phyloP scores from a whole-genome alignment of 2,329 filamentous ascomycete species.

The Thielaviopsis populi region DNA sequence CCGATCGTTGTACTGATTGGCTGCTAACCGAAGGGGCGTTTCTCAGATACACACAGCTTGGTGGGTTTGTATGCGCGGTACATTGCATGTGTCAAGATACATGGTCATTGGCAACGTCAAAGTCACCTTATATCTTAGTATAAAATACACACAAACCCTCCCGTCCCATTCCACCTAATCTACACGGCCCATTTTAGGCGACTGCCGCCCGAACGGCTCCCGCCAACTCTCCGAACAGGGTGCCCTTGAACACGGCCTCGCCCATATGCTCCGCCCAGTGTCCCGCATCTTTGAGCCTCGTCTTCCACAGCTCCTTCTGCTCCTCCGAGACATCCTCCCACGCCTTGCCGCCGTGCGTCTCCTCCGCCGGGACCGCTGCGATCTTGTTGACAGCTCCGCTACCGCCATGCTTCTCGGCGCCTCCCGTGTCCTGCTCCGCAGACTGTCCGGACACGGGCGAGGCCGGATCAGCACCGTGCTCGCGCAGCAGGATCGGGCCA shows the following conservation, averaged over 20 bases:
- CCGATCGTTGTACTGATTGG: too few species aligned
- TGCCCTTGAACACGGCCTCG: slow-evolving; percentile 58
- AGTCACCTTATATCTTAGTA: too few species aligned
- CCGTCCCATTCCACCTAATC: too few species aligned
- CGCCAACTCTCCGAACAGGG: slow-evolving; percentile 61
- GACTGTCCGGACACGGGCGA: background rate
- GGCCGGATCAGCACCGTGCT: background rate
- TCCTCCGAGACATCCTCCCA: slow-evolving; percentile 57
- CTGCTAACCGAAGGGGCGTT: too few species aligned
- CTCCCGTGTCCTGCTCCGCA: background rate
- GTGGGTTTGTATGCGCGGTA: too few species aligned
- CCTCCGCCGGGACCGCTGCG: slow-evolving; percentile 30
- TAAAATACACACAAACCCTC: too few species aligned
- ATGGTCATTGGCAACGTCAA: too few species aligned
- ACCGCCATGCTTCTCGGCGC: background rate
- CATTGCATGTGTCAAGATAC: too few species aligned
- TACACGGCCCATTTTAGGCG: slow-evolving; percentile 21
- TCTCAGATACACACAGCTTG: too few species aligned
- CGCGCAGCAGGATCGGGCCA: slow-evolving; percentile 11
- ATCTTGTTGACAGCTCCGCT: background rate
- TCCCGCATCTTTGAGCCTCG: slow-evolving; percentile 51
- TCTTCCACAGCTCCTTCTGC: slow-evolving; percentile 54
- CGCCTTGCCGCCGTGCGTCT: slow-evolving; percentile 39
- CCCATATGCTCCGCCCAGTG: slow-evolving; percentile 70
- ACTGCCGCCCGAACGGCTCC: slow-evolving; percentile 43